Evolutionary conservation across 495 filamentous ascomycete genomes (phyloP), one percentile per base, ranked within the genome.

Genomic region (Hyphodiscus hymeniophilus): DNA sequence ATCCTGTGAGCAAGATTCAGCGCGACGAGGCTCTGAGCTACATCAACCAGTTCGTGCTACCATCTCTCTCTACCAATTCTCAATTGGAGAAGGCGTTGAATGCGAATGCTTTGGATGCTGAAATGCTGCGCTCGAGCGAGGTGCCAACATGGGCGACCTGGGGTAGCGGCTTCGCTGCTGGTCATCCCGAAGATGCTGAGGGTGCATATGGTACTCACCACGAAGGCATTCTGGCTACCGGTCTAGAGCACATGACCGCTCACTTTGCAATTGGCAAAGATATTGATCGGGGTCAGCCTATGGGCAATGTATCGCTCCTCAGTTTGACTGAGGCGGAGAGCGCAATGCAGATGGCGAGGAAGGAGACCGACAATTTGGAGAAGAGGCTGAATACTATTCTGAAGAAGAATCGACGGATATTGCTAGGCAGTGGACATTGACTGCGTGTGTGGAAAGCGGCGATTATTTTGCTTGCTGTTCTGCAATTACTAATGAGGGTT

Each of bases 361-460:
- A 80, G 67, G 82, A 87, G 56, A 72, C 78, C 28, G 85, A 89
- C 44, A 72, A 60, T 47, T 58, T 86, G 7, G 85, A 87, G 63
- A 87, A 85, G 71, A 79, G 68, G 53, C 58, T 85, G 17, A 72
- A 71, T 50, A 66, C 70, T 43, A 45, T 84, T 30, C 66, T 82
- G 46, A 78, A 78, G 55, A 79, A 74, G 70, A 85, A 85, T 55
- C 64, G 73, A 46, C 62, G 65, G 47, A 40, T 79, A 30, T 47
- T 74, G 36, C 52, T 66, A 2, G 63, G 64, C 30, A 32, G 46
- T 44, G 45, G 42, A 5, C 50, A 57, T 54, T 59, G 47, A 59
- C 38, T 22, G 21, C 38, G 17, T 41, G 6, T 41, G n/a, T 41
- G 17, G 38, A 23, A 20, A 10, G 18, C 33, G 12, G 13, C 12